Evolutionary conservation across 345 rosid species (phyloP), one percentile per base, ranked within the genome.

Genomic region (Sisymbrium irio): DNA sequence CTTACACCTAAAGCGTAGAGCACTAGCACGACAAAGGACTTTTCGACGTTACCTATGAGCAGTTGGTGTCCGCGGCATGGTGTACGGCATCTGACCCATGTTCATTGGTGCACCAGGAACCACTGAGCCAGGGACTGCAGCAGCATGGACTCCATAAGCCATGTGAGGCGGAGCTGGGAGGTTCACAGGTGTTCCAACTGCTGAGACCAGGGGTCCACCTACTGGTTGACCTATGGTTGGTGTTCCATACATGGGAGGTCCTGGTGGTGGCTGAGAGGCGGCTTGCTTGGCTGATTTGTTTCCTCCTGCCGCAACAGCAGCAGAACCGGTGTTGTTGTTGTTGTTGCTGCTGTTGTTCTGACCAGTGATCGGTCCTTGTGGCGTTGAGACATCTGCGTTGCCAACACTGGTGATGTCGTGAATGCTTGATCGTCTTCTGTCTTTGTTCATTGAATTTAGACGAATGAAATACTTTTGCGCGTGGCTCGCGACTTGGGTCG

Each of bases 401-500:
- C 84, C 85, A 25, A 91, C 89, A 51, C 88, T 91, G 55, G 98
- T 94, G 73, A 94, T 94, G 69, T 94, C 98, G 30, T 94, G 98
- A 77, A 94, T 94, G 82, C 96, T 94, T 60, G 96, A 85, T 45
- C 96, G 91, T 78, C 98, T 87, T 80, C 96, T 84, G 74, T 91
- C 96, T 83, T 94, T 94, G 82, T 94, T 94, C 89, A 88, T 89
- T 3, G 91, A 89, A 83, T 94, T 94, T 74, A 87, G 78, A 58
- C 98, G 92, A 54, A 89, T 89, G 80, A 91, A 94, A 77, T 91
- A 91, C 79, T 94, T 94, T 64, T 94, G 98, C 10, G 98, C 98
- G 19, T 94, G 98, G 79, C 98, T 94, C 25, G 98, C 98, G n/a
- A 93, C 98, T 77, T 94, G 98, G 9, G 97, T 94, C 18, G 96